Evolutionary conservation across 257 asterid genomes (phyloP), one percentile per base, ranked within the genome.

Genomic region (Plantago elongata): DNA sequence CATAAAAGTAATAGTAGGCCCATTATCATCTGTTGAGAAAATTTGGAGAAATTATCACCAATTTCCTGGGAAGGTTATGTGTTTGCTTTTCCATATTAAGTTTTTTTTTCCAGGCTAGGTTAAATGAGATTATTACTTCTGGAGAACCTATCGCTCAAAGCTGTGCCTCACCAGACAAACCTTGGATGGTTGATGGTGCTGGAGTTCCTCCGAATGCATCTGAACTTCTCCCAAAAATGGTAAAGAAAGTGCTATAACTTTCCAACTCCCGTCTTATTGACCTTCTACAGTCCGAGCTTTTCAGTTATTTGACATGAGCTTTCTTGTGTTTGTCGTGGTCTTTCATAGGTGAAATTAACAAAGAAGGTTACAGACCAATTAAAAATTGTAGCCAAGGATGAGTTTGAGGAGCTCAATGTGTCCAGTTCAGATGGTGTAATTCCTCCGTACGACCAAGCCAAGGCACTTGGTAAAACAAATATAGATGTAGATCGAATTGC

Each of bases 391-490:
- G 99, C 99, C 63, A 85, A 71, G 80, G 97, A 89, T 51, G 99
- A 93, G 78, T 79, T 75, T 60, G 99, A 87, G 77, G 84, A 86
- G 79, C 96, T 93, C 66, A 83, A 83, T 1, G 91, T 81, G 69
- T 66, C 82, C 50, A 77, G 85, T 76, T 78, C 97, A 3, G 80
- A 72, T 63, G 94, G 84, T 72, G 83, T 86, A 60, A 84, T 87
- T 30, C 95, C 81, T 66, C 95, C 99, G 38, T 93, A 93, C 68
- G 99, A 93, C 84, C 99, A 93, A 79, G 99, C 99, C 52, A 93
- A 73, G 73, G 99, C 99, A 56, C 99, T 93, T 59, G 99, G 99
- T 74, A 93, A 89, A 82, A 93, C 96, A 44, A 93, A 84, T 54
- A 89, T 93, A 60, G 99, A 93, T 70, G 88, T 87, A 58, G 97